phyloP scores from a whole-genome alignment of 345 rosid genomes.

The Arabidopsis suecica region DNA sequence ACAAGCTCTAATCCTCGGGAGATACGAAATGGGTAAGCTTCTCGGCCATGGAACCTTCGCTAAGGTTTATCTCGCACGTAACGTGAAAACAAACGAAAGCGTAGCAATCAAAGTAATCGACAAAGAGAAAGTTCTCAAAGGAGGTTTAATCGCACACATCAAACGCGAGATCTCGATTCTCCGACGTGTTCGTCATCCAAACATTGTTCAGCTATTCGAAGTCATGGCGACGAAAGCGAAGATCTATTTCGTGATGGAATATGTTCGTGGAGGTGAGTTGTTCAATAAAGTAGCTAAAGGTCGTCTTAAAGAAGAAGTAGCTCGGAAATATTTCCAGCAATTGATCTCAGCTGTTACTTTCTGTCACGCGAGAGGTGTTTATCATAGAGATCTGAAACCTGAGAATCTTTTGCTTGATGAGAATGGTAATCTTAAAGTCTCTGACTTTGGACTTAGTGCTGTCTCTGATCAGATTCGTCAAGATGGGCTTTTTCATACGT shows the following conservation, averaged over 20 bases:
- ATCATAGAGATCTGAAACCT: slow-evolving; percentile 87
- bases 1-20: slow-evolving; percentile 65
- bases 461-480: slow-evolving; percentile 75
- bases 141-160: slow-evolving; percentile 70
- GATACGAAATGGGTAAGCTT: slow-evolving; percentile 74
- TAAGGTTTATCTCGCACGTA: slow-evolving; percentile 79
- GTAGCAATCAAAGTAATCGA: slow-evolving; percentile 87
- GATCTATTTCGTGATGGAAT: slow-evolving; percentile 92
- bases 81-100: slow-evolving; percentile 53
- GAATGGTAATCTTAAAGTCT: slow-evolving; percentile 71
- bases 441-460: slow-evolving; percentile 88
- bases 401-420: slow-evolving; percentile 81
- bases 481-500: slow-evolving; percentile 81
- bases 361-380: slow-evolving; percentile 84
- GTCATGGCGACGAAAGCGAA: slow-evolving; percentile 91
- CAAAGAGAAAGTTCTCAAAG: slow-evolving; percentile 68
- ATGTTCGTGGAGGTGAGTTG: slow-evolving; percentile 82
- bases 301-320: slow-evolving; percentile 68
- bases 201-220: slow-evolving; percentile 82
- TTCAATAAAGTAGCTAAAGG: slow-evolving; percentile 81
- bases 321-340: slow-evolving; percentile 79
- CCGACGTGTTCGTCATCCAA: slow-evolving; percentile 85
- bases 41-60: slow-evolving; percentile 95
- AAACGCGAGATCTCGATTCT: slow-evolving; percentile 88
- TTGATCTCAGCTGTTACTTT: slow-evolving; percentile 75